These are phyloP conservation scores for Closterium sp. DNA, from an alignment of 139 green algal species.

Conservation along the genomic window DNA sequence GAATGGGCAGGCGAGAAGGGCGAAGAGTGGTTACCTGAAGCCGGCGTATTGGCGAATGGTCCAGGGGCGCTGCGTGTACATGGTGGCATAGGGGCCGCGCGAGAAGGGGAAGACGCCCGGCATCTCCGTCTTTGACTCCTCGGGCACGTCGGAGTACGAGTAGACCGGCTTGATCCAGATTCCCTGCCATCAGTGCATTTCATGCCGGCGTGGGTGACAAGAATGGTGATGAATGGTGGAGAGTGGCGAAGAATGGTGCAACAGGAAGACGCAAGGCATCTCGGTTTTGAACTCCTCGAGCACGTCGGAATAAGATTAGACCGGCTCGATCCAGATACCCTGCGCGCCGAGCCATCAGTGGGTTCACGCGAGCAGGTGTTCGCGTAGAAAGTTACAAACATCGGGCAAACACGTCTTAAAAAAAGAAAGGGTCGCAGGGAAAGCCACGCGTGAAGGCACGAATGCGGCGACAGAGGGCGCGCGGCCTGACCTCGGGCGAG, in stretches of 20 bases:
- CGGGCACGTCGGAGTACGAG: slow-evolving; percentile 41
- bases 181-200: too few relatives aligned
- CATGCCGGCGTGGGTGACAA: too few relatives aligned
- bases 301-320: slow-evolving; percentile 57
- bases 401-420: not conserved
- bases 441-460: too few relatives aligned
- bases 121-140: slow-evolving; percentile 35
- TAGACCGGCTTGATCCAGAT: slow-evolving; percentile 65
- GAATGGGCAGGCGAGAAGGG: not conserved
- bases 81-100: slow-evolving; percentile 64
- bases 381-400: not conserved
- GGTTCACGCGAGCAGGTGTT: too few relatives aligned
- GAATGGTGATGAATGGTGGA: too few relatives aligned
- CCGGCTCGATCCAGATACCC: slow-evolving; percentile 59
- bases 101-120: slow-evolving; percentile 68
- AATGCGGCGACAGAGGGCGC: not conserved
- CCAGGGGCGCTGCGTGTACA: slow-evolving; percentile 71
- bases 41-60: slow-evolving; percentile 77
- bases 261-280: slow-evolving; percentile 65
- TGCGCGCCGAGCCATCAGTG: not conserved
- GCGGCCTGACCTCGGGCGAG: not conserved
- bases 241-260: too few relatives aligned
- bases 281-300: slow-evolving; percentile 5
- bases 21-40: slow-evolving; percentile 56
- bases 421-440: too few relatives aligned